phyloP scores from a whole-genome alignment of 176 grass and related monocot species.

The Echinochloa phyllopogon region DNA sequence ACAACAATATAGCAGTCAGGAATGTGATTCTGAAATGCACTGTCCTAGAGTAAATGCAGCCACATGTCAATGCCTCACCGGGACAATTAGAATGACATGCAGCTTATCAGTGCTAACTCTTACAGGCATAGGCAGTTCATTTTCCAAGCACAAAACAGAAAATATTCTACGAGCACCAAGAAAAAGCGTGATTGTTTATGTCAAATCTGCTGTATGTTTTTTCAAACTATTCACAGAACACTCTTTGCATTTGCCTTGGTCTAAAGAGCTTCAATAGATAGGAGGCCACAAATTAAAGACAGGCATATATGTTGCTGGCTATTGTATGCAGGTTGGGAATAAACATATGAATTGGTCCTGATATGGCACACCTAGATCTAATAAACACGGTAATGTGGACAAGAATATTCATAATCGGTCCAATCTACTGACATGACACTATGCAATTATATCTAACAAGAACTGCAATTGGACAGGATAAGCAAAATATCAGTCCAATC shows the following conservation, averaged over 20 bases:
- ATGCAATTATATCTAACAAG: constrained; percentile 36
- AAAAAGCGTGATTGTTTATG: constrained; percentile 34
- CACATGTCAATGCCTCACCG: constrained; percentile 13
- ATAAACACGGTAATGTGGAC: constrained; percentile 40
- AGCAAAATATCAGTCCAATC: constrained; percentile 57
- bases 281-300: constrained; percentile 59
- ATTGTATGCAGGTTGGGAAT: constrained; percentile 47
- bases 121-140: constrained; percentile 8
- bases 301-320: constrained; percentile 40
- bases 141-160: constrained; percentile 36
- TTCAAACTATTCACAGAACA: constrained; percentile 38
- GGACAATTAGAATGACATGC: background rate
- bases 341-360: constrained; percentile 41
- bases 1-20: background rate
- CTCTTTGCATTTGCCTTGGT: constrained; percentile 39
- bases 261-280: constrained; percentile 53
- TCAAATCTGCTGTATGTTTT: constrained; percentile 16
- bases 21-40: constrained; percentile 33
- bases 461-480: constrained; percentile 42
- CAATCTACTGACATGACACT: constrained; percentile 48
- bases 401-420: constrained; percentile 52
- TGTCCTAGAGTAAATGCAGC: constrained; percentile 3
- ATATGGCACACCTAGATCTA: constrained; percentile 30
- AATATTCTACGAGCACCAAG: constrained; percentile 29
- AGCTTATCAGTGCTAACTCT: background rate